These are phyloP conservation scores for Fragilaria crotonensis DNA, from an alignment of 108 stramenopile species.

Conservation along the genomic window DNA sequence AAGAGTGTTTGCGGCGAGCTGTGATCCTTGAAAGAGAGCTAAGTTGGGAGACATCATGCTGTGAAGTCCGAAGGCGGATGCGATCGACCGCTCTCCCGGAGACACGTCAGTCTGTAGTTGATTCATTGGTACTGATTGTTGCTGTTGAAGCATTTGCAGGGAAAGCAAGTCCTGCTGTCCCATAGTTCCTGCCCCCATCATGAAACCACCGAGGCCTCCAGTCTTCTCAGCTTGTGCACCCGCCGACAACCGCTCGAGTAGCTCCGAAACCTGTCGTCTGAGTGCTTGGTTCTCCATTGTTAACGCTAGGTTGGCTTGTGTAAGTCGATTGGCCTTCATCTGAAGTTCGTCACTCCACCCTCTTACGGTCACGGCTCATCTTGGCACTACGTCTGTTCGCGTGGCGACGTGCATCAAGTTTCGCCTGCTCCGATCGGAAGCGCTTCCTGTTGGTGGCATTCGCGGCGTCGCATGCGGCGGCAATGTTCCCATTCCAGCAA, in stretches of 20 bases:
- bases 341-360: background rate
- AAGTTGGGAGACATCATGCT: background rate
- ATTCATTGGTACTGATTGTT: background rate
- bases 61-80: background rate
- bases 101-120: background rate
- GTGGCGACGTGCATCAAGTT: background rate
- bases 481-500: background rate
- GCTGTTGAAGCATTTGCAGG: background rate
- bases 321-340: background rate
- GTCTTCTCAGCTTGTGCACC: background rate
- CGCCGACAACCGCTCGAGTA: background rate
- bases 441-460: background rate
- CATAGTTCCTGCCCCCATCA: background rate
- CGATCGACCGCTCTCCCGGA: no score
- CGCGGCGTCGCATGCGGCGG: constrained; percentile 4
- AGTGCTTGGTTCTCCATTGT: constrained; percentile 1
- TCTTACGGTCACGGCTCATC: constrained; percentile 1
- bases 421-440: background rate
- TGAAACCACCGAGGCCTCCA: background rate
- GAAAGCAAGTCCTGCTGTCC: background rate
- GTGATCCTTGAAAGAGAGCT: background rate
- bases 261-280: background rate
- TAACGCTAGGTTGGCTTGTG: background rate
- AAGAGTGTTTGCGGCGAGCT: background rate
- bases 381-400: constrained; percentile 3